Base-by-base conservation (phyloP, 2,329 filamentous ascomycete genomes). In the Alternaria consortialis region DNA sequence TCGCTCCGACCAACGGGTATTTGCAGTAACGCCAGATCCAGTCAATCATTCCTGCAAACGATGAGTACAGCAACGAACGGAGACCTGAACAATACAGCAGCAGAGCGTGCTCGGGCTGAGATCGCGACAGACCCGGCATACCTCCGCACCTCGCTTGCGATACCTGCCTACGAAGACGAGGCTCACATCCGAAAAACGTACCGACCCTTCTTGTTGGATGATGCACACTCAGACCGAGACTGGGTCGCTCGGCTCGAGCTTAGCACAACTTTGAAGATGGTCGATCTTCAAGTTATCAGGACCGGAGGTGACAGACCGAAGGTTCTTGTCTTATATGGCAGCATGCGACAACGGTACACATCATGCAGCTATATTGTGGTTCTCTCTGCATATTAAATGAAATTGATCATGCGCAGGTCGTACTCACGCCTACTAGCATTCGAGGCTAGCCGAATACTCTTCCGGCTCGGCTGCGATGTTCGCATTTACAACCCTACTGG, bases 391-490 rank as follows among this genome's bases (percentile, higher is more conserved):
- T 40, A n/a, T 40, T n/a, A 12, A 13, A 50, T 42, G 34, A 34
- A 34, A 34, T 57, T 68, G 36, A 68, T 20, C 8, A 8, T 5
- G 7, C 12, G 47, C 56, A 84, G 85, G 23, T 90, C 88, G 1
- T 90, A 87, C 68, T 89, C 87, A 0, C 79, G 81, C 5, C 80
- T 90, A 0, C 78, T 90, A 5, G 87, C 88, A 1, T 87, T 80
- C 36, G 88, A 91, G 75, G 84, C 83, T 5, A 81, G 81, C 3
- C 81, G 88, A 0, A 88, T 90, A 40, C 83, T 90, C 3, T 86
- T 84, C 71, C 84, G 88, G 4, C 82, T 91, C 0, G 88, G 88
- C 25, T 90, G 87, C 69, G 88, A 90, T 65, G 88, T 90, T 2
- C 85, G 88, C 4, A 79, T 90, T 1, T 90, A 84, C 71, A 77